Evolutionary conservation across 176 grass and related monocot species (phyloP).

Genomic region (Phoenix dactylifera): DNA sequence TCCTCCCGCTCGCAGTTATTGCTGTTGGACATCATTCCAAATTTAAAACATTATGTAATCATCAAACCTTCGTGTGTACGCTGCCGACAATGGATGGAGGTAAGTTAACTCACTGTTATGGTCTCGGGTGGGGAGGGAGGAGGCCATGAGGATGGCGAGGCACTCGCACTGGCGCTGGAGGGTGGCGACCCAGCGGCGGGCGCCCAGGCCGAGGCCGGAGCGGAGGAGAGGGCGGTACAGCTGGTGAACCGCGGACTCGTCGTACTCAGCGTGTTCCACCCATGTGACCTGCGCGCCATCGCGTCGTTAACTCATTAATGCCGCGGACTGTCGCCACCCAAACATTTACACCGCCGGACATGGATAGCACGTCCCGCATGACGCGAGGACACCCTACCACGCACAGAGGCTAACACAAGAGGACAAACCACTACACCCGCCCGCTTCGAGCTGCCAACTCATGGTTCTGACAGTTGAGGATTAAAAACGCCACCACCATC

Average conservation of each 20-base stretch:
- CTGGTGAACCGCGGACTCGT: conserved; percentile 56
- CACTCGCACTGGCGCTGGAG: conserved; percentile 80
- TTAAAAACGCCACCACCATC: no score
- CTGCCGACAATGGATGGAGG: no score
- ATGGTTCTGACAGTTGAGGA: no score
- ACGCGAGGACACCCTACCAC: neutral
- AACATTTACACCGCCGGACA: no score
- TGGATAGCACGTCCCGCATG: no score
- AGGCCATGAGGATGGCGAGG: conserved; percentile 63
- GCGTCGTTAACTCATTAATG: conserved; percentile 50
- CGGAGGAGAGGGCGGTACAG: conserved; percentile 57
- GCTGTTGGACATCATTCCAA: conserved; percentile 6
- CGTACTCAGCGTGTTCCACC: conserved; percentile 91
- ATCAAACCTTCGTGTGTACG: no score
- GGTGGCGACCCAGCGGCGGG: conserved; percentile 62
- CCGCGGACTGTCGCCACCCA: neutral
- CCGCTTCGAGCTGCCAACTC: no score
- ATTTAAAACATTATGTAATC: no score
- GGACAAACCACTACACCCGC: no score
- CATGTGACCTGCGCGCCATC: conserved; percentile 66
- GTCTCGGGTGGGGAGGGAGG: conserved; percentile 20
- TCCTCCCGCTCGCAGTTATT: conserved; percentile 37
- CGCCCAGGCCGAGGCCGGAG: conserved; percentile 75
- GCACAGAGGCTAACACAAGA: neutral
- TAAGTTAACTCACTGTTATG: conserved; percentile 3